Percentiles rank a stretch among this genome's conserved stretches.
Conservation (phyloP, 1,284 basidiomycete genomes). For the Tilletia caries region DNA sequence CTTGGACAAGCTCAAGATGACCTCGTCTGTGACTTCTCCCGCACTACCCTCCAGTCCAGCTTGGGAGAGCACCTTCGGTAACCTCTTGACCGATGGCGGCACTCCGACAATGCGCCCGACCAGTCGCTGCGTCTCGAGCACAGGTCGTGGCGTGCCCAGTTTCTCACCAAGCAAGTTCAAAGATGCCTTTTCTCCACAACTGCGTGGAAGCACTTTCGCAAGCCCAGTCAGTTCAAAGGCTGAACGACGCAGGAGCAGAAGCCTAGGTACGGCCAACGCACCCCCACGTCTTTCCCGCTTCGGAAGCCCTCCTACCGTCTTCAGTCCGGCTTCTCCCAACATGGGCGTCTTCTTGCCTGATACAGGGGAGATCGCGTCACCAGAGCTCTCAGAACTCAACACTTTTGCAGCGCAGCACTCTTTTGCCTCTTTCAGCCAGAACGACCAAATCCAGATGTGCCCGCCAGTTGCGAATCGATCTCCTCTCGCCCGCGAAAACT, state of each 20-base stretch:
- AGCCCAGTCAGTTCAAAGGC: neutral
- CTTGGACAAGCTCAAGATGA: neutral
- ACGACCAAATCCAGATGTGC: neutral
- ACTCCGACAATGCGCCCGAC: slow-evolving; percentile 16
- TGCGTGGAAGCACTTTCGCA: neutral
- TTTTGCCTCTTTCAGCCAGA: neutral
- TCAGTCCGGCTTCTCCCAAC: slow-evolving; percentile 13
- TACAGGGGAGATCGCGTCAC: neutral
- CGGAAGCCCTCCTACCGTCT: slow-evolving; percentile 18
- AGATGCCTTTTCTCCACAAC: slow-evolving; percentile 4
- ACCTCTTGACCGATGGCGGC: neutral
- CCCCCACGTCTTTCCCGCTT: slow-evolving; percentile 20
- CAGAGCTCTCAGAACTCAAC: neutral
- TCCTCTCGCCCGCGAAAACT: neutral
- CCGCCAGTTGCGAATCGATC: neutral
- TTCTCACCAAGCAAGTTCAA: slow-evolving; percentile 9
- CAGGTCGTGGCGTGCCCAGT: slow-evolving; percentile 32
- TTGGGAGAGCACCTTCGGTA: slow-evolving; percentile 4
- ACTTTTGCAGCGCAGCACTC: slow-evolving; percentile 6
- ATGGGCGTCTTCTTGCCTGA: neutral
- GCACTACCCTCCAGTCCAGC: neutral
- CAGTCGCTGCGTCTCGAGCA: slow-evolving; percentile 32
- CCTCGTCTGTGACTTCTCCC: neutral
- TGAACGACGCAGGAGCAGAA: slow-evolving; percentile 12
- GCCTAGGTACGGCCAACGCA: slow-evolving; percentile 14